Conservation (phyloP, 1,284 basidiomycete genomes). For the Dichomitus squalens region DNA sequence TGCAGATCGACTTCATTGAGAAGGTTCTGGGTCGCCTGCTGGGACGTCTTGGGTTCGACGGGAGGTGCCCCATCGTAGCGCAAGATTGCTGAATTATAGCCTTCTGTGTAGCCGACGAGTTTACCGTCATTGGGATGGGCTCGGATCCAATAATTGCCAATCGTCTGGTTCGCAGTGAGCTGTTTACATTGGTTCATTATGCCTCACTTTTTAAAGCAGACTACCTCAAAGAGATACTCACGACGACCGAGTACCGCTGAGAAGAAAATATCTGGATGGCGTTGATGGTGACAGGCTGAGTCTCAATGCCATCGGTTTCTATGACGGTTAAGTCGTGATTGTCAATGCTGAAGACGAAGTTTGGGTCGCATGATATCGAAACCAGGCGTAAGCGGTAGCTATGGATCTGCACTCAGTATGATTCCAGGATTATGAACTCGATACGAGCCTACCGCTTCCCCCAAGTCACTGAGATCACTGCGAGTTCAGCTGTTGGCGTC, state of each 20-base stretch:
- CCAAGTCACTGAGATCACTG: slow-evolving; percentile 34
- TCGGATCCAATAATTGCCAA: slow-evolving; percentile 18
- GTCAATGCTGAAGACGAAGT: too few relatives aligned
- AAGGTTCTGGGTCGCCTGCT: slow-evolving; percentile 23
- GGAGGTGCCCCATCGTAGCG: slow-evolving; percentile 37
- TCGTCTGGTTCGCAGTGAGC: slow-evolving; percentile 14
- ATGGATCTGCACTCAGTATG: background rate
- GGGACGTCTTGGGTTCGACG: slow-evolving; percentile 43
- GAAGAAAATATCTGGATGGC: slow-evolving; percentile 36
- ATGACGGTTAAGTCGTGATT: slow-evolving; percentile 39
- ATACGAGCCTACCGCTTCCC: slow-evolving; percentile 36
- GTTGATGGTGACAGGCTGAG: slow-evolving; percentile 35
- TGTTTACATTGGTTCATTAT: background rate
- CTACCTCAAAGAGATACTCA: slow-evolving; percentile 12
- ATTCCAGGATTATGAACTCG: too few relatives aligned
- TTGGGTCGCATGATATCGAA: too few relatives aligned
- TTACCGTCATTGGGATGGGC: slow-evolving; percentile 33
- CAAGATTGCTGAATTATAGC: slow-evolving; percentile 37
- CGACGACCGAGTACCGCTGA: slow-evolving; percentile 41
- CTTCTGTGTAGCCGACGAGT: slow-evolving; percentile 33
- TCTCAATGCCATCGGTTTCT: slow-evolving; percentile 36
- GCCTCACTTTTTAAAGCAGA: background rate
- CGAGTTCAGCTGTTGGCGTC: too few relatives aligned
- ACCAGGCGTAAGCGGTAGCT: too few relatives aligned
- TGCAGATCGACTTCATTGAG: slow-evolving; percentile 33